These are phyloP conservation scores for Ricinus communis DNA, from an alignment of 345 rosid genomes.

Conservation along the genomic window DNA sequence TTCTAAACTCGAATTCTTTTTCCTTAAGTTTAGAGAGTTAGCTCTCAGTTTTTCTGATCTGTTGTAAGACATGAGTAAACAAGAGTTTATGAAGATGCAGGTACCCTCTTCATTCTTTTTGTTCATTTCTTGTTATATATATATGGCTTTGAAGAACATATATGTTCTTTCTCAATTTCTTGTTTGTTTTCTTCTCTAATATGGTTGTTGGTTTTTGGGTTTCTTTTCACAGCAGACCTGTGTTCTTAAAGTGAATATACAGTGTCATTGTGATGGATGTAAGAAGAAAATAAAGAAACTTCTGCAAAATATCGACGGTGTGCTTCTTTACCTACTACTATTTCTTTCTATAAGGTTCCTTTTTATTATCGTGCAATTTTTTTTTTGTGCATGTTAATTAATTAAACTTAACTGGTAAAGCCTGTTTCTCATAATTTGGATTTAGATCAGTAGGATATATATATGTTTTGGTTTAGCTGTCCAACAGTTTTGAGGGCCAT, in stretches of 20 bases:
- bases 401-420: background rate
- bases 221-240: slow-evolving; percentile 56
- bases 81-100: slow-evolving; percentile 78
- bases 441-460: background rate
- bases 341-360: background rate
- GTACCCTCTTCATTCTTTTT: slow-evolving; percentile 32
- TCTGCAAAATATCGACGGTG: slow-evolving; percentile 80
- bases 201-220: background rate
- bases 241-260: slow-evolving; percentile 77
- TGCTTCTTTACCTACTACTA: background rate
- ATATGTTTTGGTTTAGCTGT: background rate
- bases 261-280: slow-evolving; percentile 89
- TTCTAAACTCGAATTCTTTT: no score
- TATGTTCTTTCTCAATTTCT: background rate
- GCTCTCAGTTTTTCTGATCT: slow-evolving; percentile 7
- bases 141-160: no score
- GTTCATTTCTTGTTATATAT: no score
- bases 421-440: background rate
- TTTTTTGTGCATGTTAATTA: background rate
- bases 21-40: no score
- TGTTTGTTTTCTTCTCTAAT: background rate
- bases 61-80: slow-evolving; percentile 54
- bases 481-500: background rate
- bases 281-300: slow-evolving; percentile 74
- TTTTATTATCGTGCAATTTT: background rate